These are phyloP conservation scores for Euryodendron excelsum DNA, from an alignment of 148 eudicot genomes.

Conservation along the genomic window DNA sequence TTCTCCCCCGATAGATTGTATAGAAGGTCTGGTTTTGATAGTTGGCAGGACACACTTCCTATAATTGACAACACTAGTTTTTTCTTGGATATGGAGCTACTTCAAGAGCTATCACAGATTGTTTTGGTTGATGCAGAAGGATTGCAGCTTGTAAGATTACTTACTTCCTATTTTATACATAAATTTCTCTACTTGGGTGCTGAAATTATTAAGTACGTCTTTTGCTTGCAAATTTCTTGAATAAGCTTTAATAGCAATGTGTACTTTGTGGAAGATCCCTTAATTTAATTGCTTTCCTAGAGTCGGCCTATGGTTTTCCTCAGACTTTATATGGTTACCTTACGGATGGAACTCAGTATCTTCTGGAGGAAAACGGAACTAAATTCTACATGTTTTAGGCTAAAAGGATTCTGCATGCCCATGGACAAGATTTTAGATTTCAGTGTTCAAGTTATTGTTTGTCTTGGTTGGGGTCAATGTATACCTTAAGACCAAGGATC, in stretches of 20 bases:
- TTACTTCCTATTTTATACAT: not conserved
- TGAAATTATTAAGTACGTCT: not conserved
- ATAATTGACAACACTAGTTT: constrained; percentile 67
- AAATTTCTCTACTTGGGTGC: not conserved
- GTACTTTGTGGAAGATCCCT: not conserved
- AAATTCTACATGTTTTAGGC: not conserved
- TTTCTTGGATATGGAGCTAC: constrained; percentile 61
- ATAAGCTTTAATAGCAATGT: not conserved
- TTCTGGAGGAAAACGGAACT: not conserved
- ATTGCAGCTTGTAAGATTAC: constrained; percentile 43
- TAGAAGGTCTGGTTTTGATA: constrained; percentile 39
- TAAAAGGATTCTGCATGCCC: not conserved
- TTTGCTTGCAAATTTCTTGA: constrained; percentile 1
- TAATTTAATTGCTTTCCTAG: not conserved
- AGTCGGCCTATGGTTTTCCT: not conserved
- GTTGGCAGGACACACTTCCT: constrained; percentile 65
- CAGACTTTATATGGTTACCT: not conserved
- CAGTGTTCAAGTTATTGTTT: not conserved
- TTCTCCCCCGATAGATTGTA: constrained; percentile 49
- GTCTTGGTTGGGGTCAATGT: not conserved
- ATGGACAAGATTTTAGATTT: not conserved
- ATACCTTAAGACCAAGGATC: not conserved
- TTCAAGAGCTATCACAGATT: constrained; percentile 54
- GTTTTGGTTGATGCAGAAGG: constrained; percentile 46
- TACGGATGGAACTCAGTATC: not conserved